Percentiles rank a stretch among this genome's conserved stretches.
These are phyloP conservation scores for Obelidium mucronatum DNA, from an alignment of 192 early-diverging fungal species.

Conservation along the genomic window DNA sequence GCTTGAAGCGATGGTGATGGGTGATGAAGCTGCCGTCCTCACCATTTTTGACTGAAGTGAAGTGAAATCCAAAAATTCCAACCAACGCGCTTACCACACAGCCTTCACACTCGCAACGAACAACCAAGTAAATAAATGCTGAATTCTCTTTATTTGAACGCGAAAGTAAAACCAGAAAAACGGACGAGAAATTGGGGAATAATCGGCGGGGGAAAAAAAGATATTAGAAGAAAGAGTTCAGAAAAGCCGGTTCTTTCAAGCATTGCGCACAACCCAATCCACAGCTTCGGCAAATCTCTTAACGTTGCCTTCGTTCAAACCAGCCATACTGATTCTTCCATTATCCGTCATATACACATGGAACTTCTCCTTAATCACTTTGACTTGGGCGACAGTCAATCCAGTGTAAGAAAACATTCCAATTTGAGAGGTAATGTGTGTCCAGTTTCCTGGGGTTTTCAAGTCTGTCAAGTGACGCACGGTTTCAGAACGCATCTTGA, in stretches of 20 bases:
- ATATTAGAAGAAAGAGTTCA: too few species aligned
- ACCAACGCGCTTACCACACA: too few species aligned
- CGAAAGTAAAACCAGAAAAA: too few species aligned
- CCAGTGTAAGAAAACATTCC: conserved; percentile 99
- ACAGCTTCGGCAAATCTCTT: conserved; percentile 88
- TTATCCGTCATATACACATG: conserved; percentile 95
- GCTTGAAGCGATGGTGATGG: too few species aligned
- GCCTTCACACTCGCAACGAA: too few species aligned
- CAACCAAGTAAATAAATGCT: too few species aligned
- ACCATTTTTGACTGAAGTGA: too few species aligned
- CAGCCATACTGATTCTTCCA: conserved; percentile 94
- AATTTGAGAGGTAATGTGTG: conserved; percentile 94
- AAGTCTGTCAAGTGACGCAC: conserved; percentile 70
- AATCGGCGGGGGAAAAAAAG: too few species aligned
- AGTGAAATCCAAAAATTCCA: too few species aligned
- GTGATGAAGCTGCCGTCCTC: too few species aligned
- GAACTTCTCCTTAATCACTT: conserved; percentile 80
- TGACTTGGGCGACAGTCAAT: conserved; percentile 78
- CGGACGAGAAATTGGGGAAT: too few species aligned
- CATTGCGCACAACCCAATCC: conserved; percentile 89
- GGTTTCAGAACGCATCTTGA: conserved; percentile 81
- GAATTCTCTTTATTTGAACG: too few species aligned
- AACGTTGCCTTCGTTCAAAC: conserved; percentile 87
- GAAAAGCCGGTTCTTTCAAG: conserved; percentile 18
- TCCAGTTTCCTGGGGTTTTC: conserved; percentile 92